Percentiles rank a stretch among this genome's conserved stretches.
These are phyloP conservation scores for Chernovozyma aurita DNA, from an alignment of 1,139 yeast species.

Conservation along the genomic window DNA sequence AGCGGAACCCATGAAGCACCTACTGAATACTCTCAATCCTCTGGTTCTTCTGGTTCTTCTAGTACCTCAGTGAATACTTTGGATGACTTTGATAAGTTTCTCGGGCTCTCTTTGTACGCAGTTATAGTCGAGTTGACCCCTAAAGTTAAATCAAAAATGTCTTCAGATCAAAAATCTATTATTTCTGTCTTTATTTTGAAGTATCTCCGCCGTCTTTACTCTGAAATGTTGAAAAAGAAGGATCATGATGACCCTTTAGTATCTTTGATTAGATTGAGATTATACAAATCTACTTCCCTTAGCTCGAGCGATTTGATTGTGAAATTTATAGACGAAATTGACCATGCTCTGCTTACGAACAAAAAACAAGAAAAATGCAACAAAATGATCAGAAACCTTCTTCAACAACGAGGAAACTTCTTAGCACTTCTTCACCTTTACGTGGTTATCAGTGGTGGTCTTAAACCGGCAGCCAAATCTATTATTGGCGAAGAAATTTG, in stretches of 20 bases:
- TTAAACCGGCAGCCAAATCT: conserved; percentile 5
- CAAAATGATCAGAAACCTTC: conserved; percentile 1
- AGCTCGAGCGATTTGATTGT: conserved; percentile 2
- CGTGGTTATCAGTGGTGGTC: conserved; percentile 1
- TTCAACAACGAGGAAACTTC: conserved; percentile 6
- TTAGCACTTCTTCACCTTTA: conserved; percentile 9
- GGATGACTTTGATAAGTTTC: not conserved
- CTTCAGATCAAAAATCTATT: not conserved
- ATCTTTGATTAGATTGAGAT: not conserved
- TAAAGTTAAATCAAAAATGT: not conserved
- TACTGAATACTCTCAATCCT: too few species aligned
- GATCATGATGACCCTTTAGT: not conserved
- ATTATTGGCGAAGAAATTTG: conserved; percentile 14
- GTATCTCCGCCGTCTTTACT: not conserved
- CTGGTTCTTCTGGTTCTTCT: too few species aligned
- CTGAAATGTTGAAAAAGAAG: not conserved
- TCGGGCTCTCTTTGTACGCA: not conserved
- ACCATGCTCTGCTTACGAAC: not conserved
- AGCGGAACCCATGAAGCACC: not conserved
- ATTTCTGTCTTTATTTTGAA: not conserved
- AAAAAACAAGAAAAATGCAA: conserved; percentile 1
- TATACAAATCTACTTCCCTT: not conserved
- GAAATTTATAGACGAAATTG: conserved; percentile 4
- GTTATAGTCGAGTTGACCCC: not conserved
- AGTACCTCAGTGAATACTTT: too few species aligned